A percentile compares a stretch with the other conserved stretches of the same genome.
Conservation (phyloP, 495 filamentous ascomycete genomes). For the Trichoderma erinaceum region DNA sequence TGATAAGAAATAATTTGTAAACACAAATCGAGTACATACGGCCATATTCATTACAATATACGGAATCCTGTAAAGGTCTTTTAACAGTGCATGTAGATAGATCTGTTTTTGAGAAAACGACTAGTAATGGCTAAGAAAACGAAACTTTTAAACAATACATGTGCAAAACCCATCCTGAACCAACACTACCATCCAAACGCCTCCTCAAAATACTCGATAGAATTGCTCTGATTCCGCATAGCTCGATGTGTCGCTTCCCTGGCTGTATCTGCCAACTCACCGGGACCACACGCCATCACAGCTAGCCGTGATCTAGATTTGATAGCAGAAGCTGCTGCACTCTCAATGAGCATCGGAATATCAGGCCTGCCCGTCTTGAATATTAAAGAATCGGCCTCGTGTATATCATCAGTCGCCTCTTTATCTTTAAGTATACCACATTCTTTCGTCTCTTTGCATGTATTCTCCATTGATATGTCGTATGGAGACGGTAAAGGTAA, state of each 20-base stretch:
- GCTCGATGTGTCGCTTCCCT: constrained; percentile 36
- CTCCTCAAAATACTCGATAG: constrained; percentile 39
- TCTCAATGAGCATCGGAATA: constrained; percentile 29
- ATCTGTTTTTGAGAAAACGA: too few relatives aligned
- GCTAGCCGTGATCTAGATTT: constrained; percentile 30
- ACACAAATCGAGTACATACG: too few relatives aligned
- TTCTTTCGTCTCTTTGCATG: background rate
- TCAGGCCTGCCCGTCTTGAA: constrained; percentile 17
- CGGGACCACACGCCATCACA: constrained; percentile 46
- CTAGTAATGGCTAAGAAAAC: background rate
- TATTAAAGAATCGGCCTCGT: background rate
- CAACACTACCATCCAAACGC: constrained; percentile 31
- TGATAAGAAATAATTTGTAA: too few relatives aligned
- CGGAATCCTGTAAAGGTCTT: too few relatives aligned
- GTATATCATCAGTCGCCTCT: background rate
- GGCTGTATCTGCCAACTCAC: constrained; percentile 41
- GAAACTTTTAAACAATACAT: background rate
- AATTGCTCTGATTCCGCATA: constrained; percentile 30
- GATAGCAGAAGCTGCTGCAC: constrained; percentile 29
- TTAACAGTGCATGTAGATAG: too few relatives aligned
- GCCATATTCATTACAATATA: too few relatives aligned
- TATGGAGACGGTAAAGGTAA: background rate
- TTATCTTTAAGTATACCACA: background rate
- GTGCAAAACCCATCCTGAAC: background rate
- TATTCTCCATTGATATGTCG: constrained; percentile 19